Percentiles rank a stretch among this genome's conserved stretches.
Conservation (phyloP, 1,284 basidiomycete species). For the Naganishia sp. region DNA sequence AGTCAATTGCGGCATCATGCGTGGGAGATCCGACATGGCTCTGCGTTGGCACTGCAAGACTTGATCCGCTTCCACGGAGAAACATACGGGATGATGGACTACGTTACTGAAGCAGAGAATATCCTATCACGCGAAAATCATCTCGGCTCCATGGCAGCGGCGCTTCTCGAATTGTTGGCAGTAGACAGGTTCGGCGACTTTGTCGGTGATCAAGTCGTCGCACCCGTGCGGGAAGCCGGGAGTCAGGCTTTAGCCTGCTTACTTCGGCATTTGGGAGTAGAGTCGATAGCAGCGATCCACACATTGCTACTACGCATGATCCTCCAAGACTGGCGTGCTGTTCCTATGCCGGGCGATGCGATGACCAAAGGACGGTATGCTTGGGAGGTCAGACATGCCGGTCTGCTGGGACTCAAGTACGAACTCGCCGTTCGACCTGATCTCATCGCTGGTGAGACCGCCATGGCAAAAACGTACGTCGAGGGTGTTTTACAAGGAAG, state of each 20-base stretch:
- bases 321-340: constrained; percentile 68
- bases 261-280: constrained; percentile 78
- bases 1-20: constrained; percentile 79
- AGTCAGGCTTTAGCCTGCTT: constrained; percentile 91
- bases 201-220: constrained; percentile 92
- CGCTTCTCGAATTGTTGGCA: constrained; percentile 87
- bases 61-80: constrained; percentile 82
- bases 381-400: constrained; percentile 98
- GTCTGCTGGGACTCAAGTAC: constrained; percentile 93
- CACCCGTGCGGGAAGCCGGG: constrained; percentile 94
- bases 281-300: constrained; percentile 78
- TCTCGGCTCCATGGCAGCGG: constrained; percentile 66
- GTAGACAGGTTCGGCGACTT: constrained; percentile 98
- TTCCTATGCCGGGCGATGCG: constrained; percentile 52
- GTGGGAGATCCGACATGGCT: constrained; percentile 95
- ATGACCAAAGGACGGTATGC: constrained; percentile 63
- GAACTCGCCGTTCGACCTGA: constrained; percentile 91
- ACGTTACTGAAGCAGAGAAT: constrained; percentile 44
- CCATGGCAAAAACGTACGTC: constrained; percentile 37
- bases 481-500: constrained; percentile 81
- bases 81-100: constrained; percentile 76
- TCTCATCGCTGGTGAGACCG: constrained; percentile 61
- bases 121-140: constrained; percentile 63
- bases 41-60: constrained; percentile 87
- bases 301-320: constrained; percentile 89